Base-by-base conservation (phyloP, 2,329 filamentous ascomycete genomes). In the Ophiocordyceps sinensis region DNA sequence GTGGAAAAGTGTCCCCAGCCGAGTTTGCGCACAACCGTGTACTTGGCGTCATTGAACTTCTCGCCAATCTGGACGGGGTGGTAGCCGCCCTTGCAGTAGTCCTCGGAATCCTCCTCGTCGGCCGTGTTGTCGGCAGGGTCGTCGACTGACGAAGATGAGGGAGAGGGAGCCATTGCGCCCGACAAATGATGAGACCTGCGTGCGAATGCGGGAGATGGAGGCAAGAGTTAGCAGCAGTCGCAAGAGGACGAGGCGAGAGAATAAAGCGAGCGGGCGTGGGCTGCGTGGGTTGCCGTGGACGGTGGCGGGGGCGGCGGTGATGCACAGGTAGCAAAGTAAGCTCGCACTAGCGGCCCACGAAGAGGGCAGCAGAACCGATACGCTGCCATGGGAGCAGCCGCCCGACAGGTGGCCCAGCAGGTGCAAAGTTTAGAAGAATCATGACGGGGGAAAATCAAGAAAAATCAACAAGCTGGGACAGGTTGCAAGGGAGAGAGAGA, bases 1-100 rank as follows among this genome's bases (percentile, higher is more conserved):
- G 89, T 98, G n/a, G 89, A 95, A 67, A 96, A 98, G 59, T 96
- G 89, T 47, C 91, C 91, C 89, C 89, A 96, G 51, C 89, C 89
- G 41, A 96, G 73, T 70, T 96, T 96, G 65, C 88, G 83, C 61
- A 96, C 84, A 44, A 96, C 80, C 14, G 88, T 91, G 66, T 98
- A 98, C 66, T 85, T 89, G 52, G 86, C 88, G 60, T 96, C 86
- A 62, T 96, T 96, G 75, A 95, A 96, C 57, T 87, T 83, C 66
- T 98, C 91, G 53, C 91, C 91, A 45, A 96, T 82, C 53, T 79
- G 75, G 39, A 98, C 91, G 3, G 91, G 91, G 59, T 98, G 91
- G 63, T 96, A 98, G 45, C 91, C 91, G 55, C 91, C 91, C 66
- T 96, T 96, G 75, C 89, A 95, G 69, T 98, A 98, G 64, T 98